Conservation (phyloP, 2,329 filamentous ascomycete species). For the Aspergillus brasiliensis region DNA sequence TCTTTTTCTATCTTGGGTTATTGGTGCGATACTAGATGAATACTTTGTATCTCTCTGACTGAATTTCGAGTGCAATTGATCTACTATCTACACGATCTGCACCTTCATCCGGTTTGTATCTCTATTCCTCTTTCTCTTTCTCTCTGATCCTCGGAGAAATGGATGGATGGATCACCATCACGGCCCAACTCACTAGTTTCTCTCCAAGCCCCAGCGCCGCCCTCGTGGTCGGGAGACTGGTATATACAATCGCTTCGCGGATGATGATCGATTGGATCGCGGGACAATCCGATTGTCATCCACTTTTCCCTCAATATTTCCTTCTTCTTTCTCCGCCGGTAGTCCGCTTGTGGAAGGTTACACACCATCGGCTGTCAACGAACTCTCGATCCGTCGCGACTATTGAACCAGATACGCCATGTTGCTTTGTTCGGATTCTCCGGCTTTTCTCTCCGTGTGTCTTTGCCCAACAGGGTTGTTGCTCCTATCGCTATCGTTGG, state of each 20-base stretch:
- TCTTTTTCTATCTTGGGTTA: neutral
- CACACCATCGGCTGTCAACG: constrained; percentile 12
- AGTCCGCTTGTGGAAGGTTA: constrained; percentile 12
- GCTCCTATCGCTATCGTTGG: neutral
- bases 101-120: neutral
- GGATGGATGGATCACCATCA: neutral
- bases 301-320: neutral
- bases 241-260: neutral
- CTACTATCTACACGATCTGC: neutral
- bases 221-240: neutral
- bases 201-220: neutral
- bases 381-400: neutral
- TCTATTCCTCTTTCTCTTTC: no score
- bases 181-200: neutral
- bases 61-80: no score
- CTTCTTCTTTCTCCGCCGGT: neutral
- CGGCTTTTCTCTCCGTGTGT: neutral
- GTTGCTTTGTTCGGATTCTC: neutral
- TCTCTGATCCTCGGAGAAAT: neutral
- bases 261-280: neutral
- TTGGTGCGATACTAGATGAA: no score
- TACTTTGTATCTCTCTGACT: no score
- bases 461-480: neutral
- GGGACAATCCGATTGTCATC: constrained; percentile 5
- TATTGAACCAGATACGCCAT: neutral